Percentiles rank a stretch among this genome's conserved stretches.
phyloP scores from a whole-genome alignment of 2,329 filamentous ascomycete species.

The Thelonectria rubi region DNA sequence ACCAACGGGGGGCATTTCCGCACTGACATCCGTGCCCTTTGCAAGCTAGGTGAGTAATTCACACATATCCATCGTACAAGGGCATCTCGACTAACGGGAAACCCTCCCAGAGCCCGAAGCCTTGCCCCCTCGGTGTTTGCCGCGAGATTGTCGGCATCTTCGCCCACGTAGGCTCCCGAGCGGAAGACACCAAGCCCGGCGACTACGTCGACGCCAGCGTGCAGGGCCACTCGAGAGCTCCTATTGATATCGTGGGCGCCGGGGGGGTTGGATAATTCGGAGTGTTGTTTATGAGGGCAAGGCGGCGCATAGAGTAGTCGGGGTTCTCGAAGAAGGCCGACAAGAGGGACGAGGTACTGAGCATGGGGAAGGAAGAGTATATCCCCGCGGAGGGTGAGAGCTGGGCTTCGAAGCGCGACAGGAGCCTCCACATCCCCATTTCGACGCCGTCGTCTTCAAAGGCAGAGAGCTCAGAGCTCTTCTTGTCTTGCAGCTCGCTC shows the following conservation, averaged over 20 bases:
- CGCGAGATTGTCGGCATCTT: constrained; percentile 72
- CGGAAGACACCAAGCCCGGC: constrained; percentile 63
- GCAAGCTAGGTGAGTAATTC: constrained; percentile 56
- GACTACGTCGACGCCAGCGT: constrained; percentile 72
- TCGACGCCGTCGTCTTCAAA: constrained; percentile 59
- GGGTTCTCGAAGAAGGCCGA: constrained; percentile 25
- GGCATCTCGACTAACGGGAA: not conserved
- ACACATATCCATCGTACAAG: no score
- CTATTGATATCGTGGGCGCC: constrained; percentile 64
- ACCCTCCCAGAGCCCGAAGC: not conserved
- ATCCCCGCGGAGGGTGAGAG: constrained; percentile 57
- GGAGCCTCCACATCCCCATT: constrained; percentile 66
- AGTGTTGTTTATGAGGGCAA: constrained; percentile 44
- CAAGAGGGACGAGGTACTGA: constrained; percentile 64
- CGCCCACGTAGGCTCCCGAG: constrained; percentile 68
- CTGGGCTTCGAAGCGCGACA: constrained; percentile 62
- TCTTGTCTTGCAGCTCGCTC: no score
- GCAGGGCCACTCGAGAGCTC: constrained; percentile 60
- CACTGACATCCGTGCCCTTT: constrained; percentile 66
- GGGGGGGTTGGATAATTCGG: constrained; percentile 46
- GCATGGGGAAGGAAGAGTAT: constrained; percentile 65
- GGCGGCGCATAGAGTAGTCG: not conserved
- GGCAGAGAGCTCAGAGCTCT: not conserved
- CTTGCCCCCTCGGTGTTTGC: constrained; percentile 64
- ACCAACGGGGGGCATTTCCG: constrained; percentile 73